Evolutionary conservation across 2,329 filamentous ascomycete genomes (phyloP).

Genomic region (Paraconiothyrium brasiliense): DNA sequence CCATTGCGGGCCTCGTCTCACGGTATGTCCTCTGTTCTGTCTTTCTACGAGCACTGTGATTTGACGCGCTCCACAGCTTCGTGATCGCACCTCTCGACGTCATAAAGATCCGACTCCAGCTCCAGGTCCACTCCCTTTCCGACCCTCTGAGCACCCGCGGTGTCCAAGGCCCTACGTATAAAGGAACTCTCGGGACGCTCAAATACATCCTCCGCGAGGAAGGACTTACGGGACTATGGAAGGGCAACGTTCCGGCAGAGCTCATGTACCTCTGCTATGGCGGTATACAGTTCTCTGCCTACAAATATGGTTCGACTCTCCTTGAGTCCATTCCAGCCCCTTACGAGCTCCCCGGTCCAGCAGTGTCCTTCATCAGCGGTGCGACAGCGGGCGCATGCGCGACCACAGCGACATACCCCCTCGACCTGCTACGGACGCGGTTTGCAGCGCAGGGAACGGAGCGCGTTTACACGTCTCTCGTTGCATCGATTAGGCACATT

Average conservation of each 20-base stretch:
- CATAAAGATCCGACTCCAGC: constrained; percentile 95
- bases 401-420: constrained; percentile 86
- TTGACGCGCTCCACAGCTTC: constrained; percentile 67
- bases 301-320: constrained; percentile 76
- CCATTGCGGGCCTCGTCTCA: constrained; percentile 83
- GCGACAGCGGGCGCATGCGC: constrained; percentile 83
- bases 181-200: constrained; percentile 79
- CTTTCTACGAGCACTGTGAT: constrained; percentile 5
- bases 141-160: constrained; percentile 70
- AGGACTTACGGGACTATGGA: constrained; percentile 88
- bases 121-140: constrained; percentile 85
- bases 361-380: constrained; percentile 83
- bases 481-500: constrained; percentile 76
- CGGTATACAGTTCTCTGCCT: constrained; percentile 87
- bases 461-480: constrained; percentile 79
- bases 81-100: constrained; percentile 95
- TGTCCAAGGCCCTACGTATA: constrained; percentile 65
- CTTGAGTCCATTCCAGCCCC: constrained; percentile 64
- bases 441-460: constrained; percentile 93
- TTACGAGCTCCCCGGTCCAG: constrained; percentile 68
- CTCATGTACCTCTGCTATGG: constrained; percentile 92
- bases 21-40: constrained; percentile 65
- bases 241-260: constrained; percentile 96
- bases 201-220: constrained; percentile 80
- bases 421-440: constrained; percentile 90